Percentiles rank a stretch among this genome's conserved stretches.
These are phyloP conservation scores for Pythium aristosporum DNA, from an alignment of 352 stramenopile species.

Conservation along the genomic window DNA sequence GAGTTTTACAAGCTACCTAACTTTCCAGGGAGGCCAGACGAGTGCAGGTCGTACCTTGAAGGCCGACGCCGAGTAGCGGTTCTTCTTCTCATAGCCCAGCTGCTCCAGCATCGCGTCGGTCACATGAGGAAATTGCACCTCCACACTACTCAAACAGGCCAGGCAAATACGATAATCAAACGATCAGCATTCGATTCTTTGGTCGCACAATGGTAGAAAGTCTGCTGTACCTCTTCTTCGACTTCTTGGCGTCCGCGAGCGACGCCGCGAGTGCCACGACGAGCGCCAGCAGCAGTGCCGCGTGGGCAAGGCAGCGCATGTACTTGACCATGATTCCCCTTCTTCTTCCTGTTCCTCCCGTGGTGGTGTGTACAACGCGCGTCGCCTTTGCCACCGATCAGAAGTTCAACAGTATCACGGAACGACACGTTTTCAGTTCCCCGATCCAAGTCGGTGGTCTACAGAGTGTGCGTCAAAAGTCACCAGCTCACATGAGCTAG, in stretches of 20 bases:
- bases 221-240: conserved; percentile 50
- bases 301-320: conserved; percentile 24
- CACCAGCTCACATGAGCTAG: neutral
- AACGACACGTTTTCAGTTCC: conserved; percentile 16
- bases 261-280: conserved; percentile 27
- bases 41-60: conserved; percentile 44
- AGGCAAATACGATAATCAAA: neutral
- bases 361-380: neutral
- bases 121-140: conserved; percentile 77
- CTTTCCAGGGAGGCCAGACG: neutral
- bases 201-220: too few species aligned
- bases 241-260: conserved; percentile 25
- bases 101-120: conserved; percentile 74
- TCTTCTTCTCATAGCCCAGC: conserved; percentile 81
- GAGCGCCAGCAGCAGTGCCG: conserved; percentile 35
- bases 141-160: conserved; percentile 35
- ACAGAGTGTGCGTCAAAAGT: neutral
- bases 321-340: conserved; percentile 21
- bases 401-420: conserved; percentile 27
- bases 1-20: neutral
- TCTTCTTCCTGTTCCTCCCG: neutral
- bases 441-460: neutral
- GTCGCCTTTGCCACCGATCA: conserved; percentile 7
- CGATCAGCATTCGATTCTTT: neutral
- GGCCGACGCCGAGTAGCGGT: conserved; percentile 64